Evolutionary conservation across 768 basidiomycete species (phyloP).

Genomic region (Glaciozyma antarctica): DNA sequence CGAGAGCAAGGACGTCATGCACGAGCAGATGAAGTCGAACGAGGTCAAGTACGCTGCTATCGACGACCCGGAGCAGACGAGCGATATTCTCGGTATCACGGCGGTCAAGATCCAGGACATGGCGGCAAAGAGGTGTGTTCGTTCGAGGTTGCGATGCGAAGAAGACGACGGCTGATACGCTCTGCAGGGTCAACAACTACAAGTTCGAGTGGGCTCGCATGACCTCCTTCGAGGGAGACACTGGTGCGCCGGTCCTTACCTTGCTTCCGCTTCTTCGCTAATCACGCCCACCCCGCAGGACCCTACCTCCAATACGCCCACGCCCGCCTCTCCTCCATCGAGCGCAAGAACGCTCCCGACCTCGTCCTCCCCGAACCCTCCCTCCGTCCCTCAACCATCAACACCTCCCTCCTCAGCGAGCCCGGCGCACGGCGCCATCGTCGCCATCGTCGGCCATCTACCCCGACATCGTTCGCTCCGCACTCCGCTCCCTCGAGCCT

Average conservation of each 20-base stretch:
- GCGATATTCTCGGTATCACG: conserved; percentile 78
- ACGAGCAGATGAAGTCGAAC: conserved; percentile 91
- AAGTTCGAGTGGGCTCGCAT: conserved; percentile 89
- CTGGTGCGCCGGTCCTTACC: conserved; percentile 44
- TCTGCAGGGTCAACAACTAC: conserved; percentile 80
- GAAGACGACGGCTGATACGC: background rate
- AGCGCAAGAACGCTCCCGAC: conserved; percentile 75
- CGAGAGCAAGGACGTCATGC: conserved; percentile 82
- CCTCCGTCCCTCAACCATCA: conserved; percentile 47
- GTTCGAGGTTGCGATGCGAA: background rate
- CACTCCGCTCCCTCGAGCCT: conserved; percentile 75
- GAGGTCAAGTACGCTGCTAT: conserved; percentile 82
- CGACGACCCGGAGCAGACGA: conserved; percentile 69
- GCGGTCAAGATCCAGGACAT: conserved; percentile 81
- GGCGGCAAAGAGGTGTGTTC: conserved; percentile 14
- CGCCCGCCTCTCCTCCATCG: conserved; percentile 80
- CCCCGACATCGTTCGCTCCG: conserved; percentile 80
- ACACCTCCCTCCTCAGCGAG: conserved; percentile 56
- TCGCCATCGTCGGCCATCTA: conserved; percentile 78
- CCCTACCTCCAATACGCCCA: conserved; percentile 96
- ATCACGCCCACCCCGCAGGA: conserved; percentile 29
- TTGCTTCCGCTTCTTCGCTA: background rate
- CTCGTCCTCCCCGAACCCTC: conserved; percentile 61
- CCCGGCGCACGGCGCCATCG: conserved; percentile 76
- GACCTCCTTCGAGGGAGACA: conserved; percentile 92